A percentile compares a stretch with the other conserved stretches of the same genome.
These are phyloP conservation scores for Tetrapisispora iriomotensis DNA, from an alignment of 805 yeast genomes.

Conservation along the genomic window DNA sequence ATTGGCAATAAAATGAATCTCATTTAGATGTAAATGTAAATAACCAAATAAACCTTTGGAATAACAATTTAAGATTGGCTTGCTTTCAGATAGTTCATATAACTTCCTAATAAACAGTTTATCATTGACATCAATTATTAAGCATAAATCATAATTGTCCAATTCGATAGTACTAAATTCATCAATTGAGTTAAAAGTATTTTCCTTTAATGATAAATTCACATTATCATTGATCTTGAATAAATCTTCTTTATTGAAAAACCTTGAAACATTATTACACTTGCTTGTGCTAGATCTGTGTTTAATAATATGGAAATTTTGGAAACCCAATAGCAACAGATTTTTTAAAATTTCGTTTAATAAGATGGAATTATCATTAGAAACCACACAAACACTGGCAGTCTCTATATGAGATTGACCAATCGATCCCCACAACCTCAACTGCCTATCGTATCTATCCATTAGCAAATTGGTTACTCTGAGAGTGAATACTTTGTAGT, in stretches of 20 bases:
- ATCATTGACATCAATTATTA: not conserved
- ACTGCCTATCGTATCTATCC: constrained; percentile 72
- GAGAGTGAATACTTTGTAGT: not conserved
- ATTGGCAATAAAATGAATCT: constrained; percentile 56
- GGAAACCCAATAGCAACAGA: constrained; percentile 59
- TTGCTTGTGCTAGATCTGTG: not conserved
- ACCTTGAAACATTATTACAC: not conserved
- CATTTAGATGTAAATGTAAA: constrained; percentile 41
- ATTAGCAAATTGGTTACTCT: constrained; percentile 1
- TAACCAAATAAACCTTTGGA: constrained; percentile 60
- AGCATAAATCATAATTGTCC: not conserved
- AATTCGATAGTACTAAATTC: not conserved
- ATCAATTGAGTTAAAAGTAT: too few relatives aligned
- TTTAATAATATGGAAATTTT: not conserved
- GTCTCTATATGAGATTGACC: constrained; percentile 59
- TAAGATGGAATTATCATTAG: constrained; percentile 37
- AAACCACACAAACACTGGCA: constrained; percentile 53
- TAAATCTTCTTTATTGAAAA: not conserved
- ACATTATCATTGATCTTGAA: not conserved
- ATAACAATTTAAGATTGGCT: constrained; percentile 44
- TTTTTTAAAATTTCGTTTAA: constrained; percentile 69
- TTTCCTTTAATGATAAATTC: too few relatives aligned
- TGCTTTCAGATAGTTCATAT: not conserved
- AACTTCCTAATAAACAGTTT: not conserved
- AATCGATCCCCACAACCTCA: constrained; percentile 71